Conservation (phyloP, 2,329 filamentous ascomycete genomes). For the Chrysoporthe puriensis region DNA sequence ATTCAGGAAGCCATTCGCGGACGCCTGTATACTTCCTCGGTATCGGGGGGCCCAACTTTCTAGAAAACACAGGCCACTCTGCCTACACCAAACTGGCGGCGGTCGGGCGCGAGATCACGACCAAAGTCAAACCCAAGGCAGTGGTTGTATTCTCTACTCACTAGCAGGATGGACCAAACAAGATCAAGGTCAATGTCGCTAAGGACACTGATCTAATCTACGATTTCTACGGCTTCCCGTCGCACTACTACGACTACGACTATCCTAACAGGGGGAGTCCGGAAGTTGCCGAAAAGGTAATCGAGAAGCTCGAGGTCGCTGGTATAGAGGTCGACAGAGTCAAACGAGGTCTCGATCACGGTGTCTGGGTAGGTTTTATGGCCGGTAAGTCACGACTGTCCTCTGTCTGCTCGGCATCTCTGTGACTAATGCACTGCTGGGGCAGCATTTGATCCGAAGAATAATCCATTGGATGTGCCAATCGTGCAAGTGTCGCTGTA, state of each 20-base stretch:
- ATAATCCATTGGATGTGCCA: conserved; percentile 56
- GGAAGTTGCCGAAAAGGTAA: conserved; percentile 55
- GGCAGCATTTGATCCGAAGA: conserved; percentile 53
- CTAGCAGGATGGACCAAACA: conserved; percentile 59
- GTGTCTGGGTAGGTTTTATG: conserved; percentile 63
- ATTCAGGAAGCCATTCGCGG: conserved; percentile 20
- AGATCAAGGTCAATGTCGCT: conserved; percentile 59
- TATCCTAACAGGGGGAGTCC: conserved; percentile 62
- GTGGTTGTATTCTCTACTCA: conserved; percentile 69
- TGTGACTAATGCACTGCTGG: neutral
- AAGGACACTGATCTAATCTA: conserved; percentile 61
- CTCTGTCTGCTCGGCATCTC: neutral
- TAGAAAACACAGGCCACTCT: conserved; percentile 61
- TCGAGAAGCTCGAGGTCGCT: conserved; percentile 48
- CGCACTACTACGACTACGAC: conserved; percentile 61
- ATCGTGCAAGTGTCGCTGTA: conserved; percentile 64
- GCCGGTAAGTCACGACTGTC: conserved; percentile 30
- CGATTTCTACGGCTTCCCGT: conserved; percentile 66
- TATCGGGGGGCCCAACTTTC: conserved; percentile 53
- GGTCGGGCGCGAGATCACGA: conserved; percentile 63
- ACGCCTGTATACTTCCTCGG: conserved; percentile 33
- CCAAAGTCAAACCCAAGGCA: conserved; percentile 62
- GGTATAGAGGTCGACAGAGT: conserved; percentile 57
- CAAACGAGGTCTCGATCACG: conserved; percentile 64
- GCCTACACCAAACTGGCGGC: conserved; percentile 57